Base-by-base conservation (phyloP, 345 rosid species). In the Boechera divaricarpa region DNA sequence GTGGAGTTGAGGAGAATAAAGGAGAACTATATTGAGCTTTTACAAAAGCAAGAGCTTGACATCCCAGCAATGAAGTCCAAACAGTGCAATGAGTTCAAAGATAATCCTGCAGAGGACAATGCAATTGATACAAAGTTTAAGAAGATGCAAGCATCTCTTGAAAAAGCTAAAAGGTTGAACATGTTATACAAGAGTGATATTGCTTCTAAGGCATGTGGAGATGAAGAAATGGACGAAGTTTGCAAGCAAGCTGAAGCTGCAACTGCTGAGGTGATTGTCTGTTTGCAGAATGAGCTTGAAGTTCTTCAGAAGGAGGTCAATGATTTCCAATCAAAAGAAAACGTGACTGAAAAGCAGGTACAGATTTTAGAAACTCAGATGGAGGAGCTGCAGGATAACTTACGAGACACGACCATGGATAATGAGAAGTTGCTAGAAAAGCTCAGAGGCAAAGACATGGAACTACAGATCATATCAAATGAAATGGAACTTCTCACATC, bases 141-240 rank as follows among this genome's bases (percentile, higher is more conserved):
- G 80, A 88, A 85, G 84, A 89, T 92, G 94, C 94, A 95, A 63
- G 90, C 83, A 73, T 95, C 99, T 72, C 91, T 92, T 49, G 97
- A 89, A 70, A 92, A 86, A 83, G 96, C 96, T 59, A 89, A 83
- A 85, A 86, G 79, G 77, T 67, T 91, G 83, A 91, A 89, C 83
- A 76, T 63, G 67, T 81, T 86, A 85, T 86, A 87, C 87, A 92
- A 84, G 81, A 88, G 69, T 73, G 92, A 87, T 73, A 82, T 62
- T 74, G 87, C 83, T 67, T 85, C 76, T 63, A 87, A 85, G 85
- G 87, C 77, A 44, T 86, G 89, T 65, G 91, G 88, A 67, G 96
- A 88, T 84, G 88, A 83, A 81, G 94, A 92, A 79, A 85, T 76
- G 90, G 89, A 89, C 55, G 82, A 85, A 82, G 80, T 88, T 74